A percentile compares a stretch with the other conserved stretches of the same genome.
phyloP scores from a whole-genome alignment of 2,329 filamentous ascomycete species.

The Paracoccidioides lutzii region DNA sequence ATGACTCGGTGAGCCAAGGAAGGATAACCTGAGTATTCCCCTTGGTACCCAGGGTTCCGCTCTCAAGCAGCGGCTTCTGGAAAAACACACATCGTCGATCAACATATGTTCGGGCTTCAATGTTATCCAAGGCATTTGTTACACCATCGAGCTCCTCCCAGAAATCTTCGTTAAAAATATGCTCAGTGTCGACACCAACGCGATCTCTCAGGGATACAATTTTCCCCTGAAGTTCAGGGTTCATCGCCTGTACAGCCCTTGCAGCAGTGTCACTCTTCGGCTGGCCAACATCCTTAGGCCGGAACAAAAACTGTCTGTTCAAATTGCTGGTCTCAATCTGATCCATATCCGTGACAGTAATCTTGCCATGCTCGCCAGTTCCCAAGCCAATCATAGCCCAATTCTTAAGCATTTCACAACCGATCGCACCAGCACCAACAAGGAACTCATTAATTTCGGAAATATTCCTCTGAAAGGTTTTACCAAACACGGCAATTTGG shows the following conservation, averaged over 20 bases:
- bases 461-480: slow-evolving; percentile 87
- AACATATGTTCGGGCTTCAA: slow-evolving; percentile 92
- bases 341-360: slow-evolving; percentile 93
- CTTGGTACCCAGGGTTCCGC: slow-evolving; percentile 90
- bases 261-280: slow-evolving; percentile 95
- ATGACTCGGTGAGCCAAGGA: slow-evolving; percentile 84
- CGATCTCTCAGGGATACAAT: slow-evolving; percentile 79
- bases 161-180: slow-evolving; percentile 87
- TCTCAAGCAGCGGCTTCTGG: slow-evolving; percentile 90
- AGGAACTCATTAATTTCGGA: slow-evolving; percentile 84
- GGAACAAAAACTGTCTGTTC: slow-evolving; percentile 93
- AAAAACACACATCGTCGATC: slow-evolving; percentile 96
- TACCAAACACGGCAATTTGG: slow-evolving; percentile 91
- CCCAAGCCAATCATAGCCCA: slow-evolving; percentile 98
- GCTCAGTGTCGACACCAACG: slow-evolving; percentile 81
- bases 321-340: slow-evolving; percentile 98
- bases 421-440: slow-evolving; percentile 91
- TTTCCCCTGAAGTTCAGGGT: slow-evolving; percentile 77
- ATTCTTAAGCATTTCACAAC: slow-evolving; percentile 98
- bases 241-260: slow-evolving; percentile 84
- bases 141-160: slow-evolving; percentile 81
- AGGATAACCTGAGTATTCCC: slow-evolving; percentile 96
- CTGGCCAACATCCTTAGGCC: slow-evolving; percentile 81
- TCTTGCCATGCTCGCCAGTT: slow-evolving; percentile 74
- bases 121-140: slow-evolving; percentile 94